A percentile compares a stretch with the other conserved stretches of the same genome.
Evolutionary conservation across 495 filamentous ascomycete genomes (phyloP).

Genomic region (Aspergillus egyptiacus): DNA sequence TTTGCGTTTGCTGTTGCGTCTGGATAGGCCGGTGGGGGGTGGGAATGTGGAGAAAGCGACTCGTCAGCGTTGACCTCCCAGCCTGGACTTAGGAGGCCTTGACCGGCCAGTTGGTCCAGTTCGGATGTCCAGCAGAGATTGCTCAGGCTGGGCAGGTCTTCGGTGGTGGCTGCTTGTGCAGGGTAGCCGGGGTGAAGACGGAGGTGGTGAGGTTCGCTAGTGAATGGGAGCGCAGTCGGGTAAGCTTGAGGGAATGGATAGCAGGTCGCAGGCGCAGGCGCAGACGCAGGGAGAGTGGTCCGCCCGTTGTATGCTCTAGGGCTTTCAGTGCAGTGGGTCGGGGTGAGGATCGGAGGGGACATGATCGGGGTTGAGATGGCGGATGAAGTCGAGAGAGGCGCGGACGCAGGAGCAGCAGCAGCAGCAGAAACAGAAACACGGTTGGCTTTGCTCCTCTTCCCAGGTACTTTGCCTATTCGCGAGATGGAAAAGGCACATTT

Average conservation of each 20-base stretch:
- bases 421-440: slow-evolving; percentile 10
- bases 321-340: neutral
- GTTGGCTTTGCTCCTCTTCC: slow-evolving; percentile 19
- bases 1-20: neutral
- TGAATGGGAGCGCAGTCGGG: neutral
- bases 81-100: slow-evolving; percentile 7
- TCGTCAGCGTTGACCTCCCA: slow-evolving; percentile 12
- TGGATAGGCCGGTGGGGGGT: neutral
- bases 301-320: neutral
- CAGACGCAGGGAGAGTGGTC: neutral
- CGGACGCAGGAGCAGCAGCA: slow-evolving; percentile 3
- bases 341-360: neutral
- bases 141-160: neutral
- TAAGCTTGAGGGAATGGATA: neutral
- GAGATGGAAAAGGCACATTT: slow-evolving; percentile 19
- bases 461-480: slow-evolving; percentile 17
- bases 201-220: neutral
- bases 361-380: slow-evolving; percentile 8
- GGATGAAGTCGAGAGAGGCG: slow-evolving; percentile 1
- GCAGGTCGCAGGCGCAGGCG: too few relatives aligned
- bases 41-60: neutral
- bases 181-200: neutral
- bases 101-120: neutral
- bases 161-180: neutral
- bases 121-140: slow-evolving; percentile 11